A percentile compares a stretch with the other conserved stretches of the same genome.
Evolutionary conservation across 2,329 filamentous ascomycete genomes (phyloP).

Genomic region (Calonectria pauciramosa): DNA sequence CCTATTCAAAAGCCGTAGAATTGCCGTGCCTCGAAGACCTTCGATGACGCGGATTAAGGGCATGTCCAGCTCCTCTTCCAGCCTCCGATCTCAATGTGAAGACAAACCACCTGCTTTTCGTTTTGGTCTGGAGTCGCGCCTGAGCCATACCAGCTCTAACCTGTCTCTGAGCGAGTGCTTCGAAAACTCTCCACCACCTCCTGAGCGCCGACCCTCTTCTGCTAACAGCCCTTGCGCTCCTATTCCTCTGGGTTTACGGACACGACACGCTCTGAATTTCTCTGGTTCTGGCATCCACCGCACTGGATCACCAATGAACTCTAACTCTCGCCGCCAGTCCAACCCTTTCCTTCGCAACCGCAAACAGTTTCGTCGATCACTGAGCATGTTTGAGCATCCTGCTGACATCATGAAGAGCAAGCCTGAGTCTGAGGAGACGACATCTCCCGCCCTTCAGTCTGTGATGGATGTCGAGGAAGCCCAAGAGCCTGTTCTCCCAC

Average conservation of each 20-base stretch:
- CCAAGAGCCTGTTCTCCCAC: conserved; percentile 81
- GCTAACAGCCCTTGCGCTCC: conserved; percentile 70
- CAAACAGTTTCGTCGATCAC: conserved; percentile 89
- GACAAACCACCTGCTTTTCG: conserved; percentile 80
- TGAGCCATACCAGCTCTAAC: conserved; percentile 47
- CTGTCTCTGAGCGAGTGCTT: conserved; percentile 86
- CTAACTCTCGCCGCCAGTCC: conserved; percentile 78
- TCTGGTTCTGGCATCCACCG: conserved; percentile 66
- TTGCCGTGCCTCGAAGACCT: conserved; percentile 78
- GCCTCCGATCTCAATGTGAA: conserved; percentile 72
- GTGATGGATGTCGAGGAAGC: conserved; percentile 88
- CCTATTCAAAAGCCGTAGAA: conserved; percentile 68
- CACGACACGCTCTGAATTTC: conserved; percentile 76
- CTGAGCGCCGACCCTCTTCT: conserved; percentile 74
- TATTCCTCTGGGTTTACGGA: conserved; percentile 71
- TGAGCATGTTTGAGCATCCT: conserved; percentile 98
- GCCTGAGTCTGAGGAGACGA: conserved; percentile 66
- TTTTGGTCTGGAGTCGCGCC: conserved; percentile 68
- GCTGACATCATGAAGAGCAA: conserved; percentile 89
- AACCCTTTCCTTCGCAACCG: conserved; percentile 82
- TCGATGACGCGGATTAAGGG: conserved; percentile 82
- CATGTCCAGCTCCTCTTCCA: conserved; percentile 76
- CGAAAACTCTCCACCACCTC: conserved; percentile 78
- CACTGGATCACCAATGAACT: conserved; percentile 81
- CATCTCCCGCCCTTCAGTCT: conserved; percentile 69